Evolutionary conservation across 176 grass and related monocot species (phyloP), one percentile per base, ranked within the genome.

Genomic region (Olyra latifolia): DNA sequence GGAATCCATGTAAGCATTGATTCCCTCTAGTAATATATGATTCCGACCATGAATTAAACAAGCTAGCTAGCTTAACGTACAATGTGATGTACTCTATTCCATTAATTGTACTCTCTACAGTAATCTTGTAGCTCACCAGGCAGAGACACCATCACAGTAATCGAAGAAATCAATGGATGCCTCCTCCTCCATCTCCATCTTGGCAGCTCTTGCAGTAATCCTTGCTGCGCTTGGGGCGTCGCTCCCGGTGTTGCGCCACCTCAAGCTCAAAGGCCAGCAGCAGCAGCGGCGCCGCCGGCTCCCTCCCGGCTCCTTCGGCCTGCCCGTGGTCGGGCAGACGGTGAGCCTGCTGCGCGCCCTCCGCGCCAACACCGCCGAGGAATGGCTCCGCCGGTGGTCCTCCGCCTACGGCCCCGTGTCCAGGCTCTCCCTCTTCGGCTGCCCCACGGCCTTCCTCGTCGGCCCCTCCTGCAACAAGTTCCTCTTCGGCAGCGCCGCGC

Each of bases 291-390:
- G 67, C 16, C 62, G 62, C 16, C 66, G 8, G 29, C 49, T 54
- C 29, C 49, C 30, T 30, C 46, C 71, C 1, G 82, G 82, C 0
- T 73, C 77, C 17, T 41, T 85, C 0, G 78, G 78, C 38, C 27
- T 85, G 0, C 82, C 83, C 19, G 1, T 86, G 48, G 23, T 89
- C 47, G 78, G 88, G 4, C 72, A 89, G 38, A 89, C 78, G 63
- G 39, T 82, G 1, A 23, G 46, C 72, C 60, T 85, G 16, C 27
- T 82, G 6, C 52, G 47, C 20, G 78, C 87, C 65, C 72, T 89
- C 72, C 54, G 64, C 25, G 24, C 44, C 72, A 89, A 82, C 78
- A 82, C 55, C 35, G 65, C 16, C 41, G 77, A 90, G 54, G 78
- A 77, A 46, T 90, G 83, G 78, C 72, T 90, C 48, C 66, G 50